A percentile compares a stretch with the other conserved stretches of the same genome.
Conservation (phyloP, 371 early-diverging fungal species). For the Mucor indicus region DNA sequence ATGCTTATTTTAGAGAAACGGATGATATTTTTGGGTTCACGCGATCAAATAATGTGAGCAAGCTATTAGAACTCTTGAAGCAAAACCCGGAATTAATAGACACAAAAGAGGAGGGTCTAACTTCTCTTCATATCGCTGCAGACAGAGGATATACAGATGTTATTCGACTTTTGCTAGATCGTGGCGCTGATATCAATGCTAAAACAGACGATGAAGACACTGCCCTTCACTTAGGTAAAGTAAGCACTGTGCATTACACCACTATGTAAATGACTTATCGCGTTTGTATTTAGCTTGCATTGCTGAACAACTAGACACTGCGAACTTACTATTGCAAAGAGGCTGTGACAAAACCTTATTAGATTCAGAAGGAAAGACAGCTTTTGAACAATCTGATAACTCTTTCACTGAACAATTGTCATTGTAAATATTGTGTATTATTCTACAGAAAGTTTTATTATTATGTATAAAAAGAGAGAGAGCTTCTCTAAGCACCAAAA, state of each 20-base stretch:
- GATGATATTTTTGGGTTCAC: constrained; percentile 37
- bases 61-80: constrained; percentile 5
- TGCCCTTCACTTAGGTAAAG: constrained; percentile 42
- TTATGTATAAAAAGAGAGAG: neutral
- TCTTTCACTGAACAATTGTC: constrained; percentile 3
- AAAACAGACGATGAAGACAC: constrained; percentile 38
- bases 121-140: constrained; percentile 43
- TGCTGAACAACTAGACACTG: constrained; percentile 36
- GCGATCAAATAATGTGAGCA: constrained; percentile 19
- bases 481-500: constrained; percentile 58
- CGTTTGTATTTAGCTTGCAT: constrained; percentile 32
- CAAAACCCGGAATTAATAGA: constrained; percentile 10
- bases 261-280: neutral
- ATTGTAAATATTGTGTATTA: constrained; percentile 1
- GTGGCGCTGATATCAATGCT: constrained; percentile 39
- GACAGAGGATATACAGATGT: constrained; percentile 39
- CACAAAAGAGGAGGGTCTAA: constrained; percentile 31
- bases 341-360: constrained; percentile 24
- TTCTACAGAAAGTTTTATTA: constrained; percentile 8
- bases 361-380: constrained; percentile 35
- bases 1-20: constrained; percentile 11
- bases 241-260: neutral
- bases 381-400: constrained; percentile 36
- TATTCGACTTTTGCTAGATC: constrained; percentile 21
- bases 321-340: constrained; percentile 21